phyloP scores from a whole-genome alignment of 2,329 filamentous ascomycete species.

The Huntiella bhutanensis region DNA sequence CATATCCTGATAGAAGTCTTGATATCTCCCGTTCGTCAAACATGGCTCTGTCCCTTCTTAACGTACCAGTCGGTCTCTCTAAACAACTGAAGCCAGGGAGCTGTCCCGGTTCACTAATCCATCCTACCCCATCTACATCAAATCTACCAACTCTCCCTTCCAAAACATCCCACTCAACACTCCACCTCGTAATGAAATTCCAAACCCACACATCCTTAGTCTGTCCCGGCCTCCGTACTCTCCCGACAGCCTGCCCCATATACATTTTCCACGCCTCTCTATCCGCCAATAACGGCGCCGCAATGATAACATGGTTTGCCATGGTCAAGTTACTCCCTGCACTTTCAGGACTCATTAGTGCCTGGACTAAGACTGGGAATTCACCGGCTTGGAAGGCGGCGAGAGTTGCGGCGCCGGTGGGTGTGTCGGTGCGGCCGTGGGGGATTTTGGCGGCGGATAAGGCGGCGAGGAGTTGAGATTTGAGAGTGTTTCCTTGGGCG shows the following conservation, averaged over 20 bases:
- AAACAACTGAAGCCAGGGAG: not conserved
- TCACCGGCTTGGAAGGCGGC: conserved; percentile 8
- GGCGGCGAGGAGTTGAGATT: conserved; percentile 12
- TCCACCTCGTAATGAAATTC: conserved; percentile 21
- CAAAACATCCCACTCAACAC: conserved; percentile 23
- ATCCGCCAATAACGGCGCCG: conserved; percentile 18
- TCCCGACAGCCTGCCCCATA: conserved; percentile 23
- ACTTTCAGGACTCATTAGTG: conserved; percentile 21
- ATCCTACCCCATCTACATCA: not conserved
- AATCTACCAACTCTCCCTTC: conserved; percentile 16
- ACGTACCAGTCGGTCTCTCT: not conserved
- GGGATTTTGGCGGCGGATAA: not conserved
- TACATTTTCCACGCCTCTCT: conserved; percentile 19
- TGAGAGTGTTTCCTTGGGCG: conserved; percentile 18
- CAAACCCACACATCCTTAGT: conserved; percentile 20
- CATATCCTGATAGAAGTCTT: conserved; percentile 5
- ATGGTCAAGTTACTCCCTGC: conserved; percentile 24
- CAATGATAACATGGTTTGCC: conserved; percentile 26
- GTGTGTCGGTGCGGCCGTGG: conserved; percentile 5
- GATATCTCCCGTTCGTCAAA: conserved; percentile 11
- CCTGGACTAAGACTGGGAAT: conserved; percentile 19
- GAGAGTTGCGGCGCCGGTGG: not conserved
- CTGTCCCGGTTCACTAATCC: not conserved
- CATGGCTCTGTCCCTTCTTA: conserved; percentile 1
- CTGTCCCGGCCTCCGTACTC: conserved; percentile 24